Evolutionary conservation across 2,329 filamentous ascomycete species (phyloP).

Genomic region (Akanthomyces muscarius): DNA sequence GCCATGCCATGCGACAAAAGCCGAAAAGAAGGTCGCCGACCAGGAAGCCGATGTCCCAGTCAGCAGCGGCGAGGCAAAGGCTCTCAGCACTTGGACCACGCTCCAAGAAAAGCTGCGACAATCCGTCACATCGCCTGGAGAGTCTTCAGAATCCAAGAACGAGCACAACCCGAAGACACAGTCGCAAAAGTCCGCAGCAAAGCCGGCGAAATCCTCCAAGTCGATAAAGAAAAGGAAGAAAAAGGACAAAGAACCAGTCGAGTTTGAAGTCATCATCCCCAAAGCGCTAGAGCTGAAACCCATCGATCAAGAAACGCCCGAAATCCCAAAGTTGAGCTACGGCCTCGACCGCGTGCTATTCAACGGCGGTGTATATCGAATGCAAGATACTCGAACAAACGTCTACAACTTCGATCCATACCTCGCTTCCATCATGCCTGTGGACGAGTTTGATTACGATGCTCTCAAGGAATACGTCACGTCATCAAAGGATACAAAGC

Average conservation of each 20-base stretch:
- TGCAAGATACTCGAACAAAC: constrained; percentile 81
- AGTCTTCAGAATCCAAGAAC: background rate
- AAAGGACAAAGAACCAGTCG: constrained; percentile 16
- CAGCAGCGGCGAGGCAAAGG: background rate
- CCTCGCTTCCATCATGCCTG: constrained; percentile 86
- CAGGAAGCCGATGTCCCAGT: background rate
- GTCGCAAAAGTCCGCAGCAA: background rate
- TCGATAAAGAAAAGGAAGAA: background rate
- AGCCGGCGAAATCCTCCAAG: background rate
- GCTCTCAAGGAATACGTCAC: constrained; percentile 84
- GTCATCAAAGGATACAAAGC: constrained; percentile 74
- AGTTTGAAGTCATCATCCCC: constrained; percentile 30
- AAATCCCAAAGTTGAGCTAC: constrained; percentile 62
- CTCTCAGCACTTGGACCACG: background rate
- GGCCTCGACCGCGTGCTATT: constrained; percentile 88
- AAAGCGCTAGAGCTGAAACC: constrained; percentile 26
- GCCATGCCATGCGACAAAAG: background rate
- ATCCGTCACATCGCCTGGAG: background rate
- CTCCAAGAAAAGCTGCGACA: constrained; percentile 4
- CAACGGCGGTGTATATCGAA: constrained; percentile 86
- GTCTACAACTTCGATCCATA: constrained; percentile 98
- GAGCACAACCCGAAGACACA: background rate
- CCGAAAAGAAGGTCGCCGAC: background rate
- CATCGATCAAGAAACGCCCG: constrained; percentile 32
- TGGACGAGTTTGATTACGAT: constrained; percentile 86